A percentile compares a stretch with the other conserved stretches of the same genome.
These are phyloP conservation scores for Vanrija pseudolonga DNA, from an alignment of 1,284 basidiomycete genomes.

Conservation along the genomic window DNA sequence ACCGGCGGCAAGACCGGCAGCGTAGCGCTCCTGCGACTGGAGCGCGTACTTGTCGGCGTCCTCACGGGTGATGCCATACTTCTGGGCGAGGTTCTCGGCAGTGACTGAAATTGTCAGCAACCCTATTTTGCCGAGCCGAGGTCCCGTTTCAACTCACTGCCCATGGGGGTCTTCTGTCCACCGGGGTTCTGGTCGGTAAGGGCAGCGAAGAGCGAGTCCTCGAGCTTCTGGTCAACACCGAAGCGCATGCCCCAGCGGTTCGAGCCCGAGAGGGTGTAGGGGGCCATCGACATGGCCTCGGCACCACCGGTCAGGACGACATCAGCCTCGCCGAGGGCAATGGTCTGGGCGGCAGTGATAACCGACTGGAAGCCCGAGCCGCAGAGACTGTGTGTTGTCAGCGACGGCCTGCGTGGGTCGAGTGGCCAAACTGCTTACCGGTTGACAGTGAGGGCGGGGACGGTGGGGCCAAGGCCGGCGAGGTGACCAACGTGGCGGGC, in stretches of 20 bases:
- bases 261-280: conserved; percentile 51
- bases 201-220: conserved; percentile 55
- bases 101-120: conserved; percentile 43
- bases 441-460: conserved; percentile 57
- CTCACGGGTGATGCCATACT: conserved; percentile 55
- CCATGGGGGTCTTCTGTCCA: conserved; percentile 52
- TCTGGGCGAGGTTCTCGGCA: conserved; percentile 56
- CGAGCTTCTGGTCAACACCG: conserved; percentile 56
- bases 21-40: conserved; percentile 56
- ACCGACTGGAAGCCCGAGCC: conserved; percentile 57
- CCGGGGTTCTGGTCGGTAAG: conserved; percentile 55
- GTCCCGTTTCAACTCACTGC: conserved; percentile 22
- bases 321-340: conserved; percentile 53
- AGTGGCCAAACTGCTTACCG: conserved; percentile 31
- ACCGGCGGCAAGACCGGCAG: conserved; percentile 52
- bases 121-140: neutral
- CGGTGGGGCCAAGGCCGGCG: conserved; percentile 52
- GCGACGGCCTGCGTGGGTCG: neutral
- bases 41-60: conserved; percentile 57
- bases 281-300: conserved; percentile 56
- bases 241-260: conserved; percentile 42
- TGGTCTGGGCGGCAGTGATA: conserved; percentile 56
- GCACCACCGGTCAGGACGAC: conserved; percentile 56
- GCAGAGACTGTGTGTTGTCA: conserved; percentile 48
- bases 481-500: conserved; percentile 57